Conservation (phyloP, 23 red algal species). For the Gracilaria caudata region DNA sequence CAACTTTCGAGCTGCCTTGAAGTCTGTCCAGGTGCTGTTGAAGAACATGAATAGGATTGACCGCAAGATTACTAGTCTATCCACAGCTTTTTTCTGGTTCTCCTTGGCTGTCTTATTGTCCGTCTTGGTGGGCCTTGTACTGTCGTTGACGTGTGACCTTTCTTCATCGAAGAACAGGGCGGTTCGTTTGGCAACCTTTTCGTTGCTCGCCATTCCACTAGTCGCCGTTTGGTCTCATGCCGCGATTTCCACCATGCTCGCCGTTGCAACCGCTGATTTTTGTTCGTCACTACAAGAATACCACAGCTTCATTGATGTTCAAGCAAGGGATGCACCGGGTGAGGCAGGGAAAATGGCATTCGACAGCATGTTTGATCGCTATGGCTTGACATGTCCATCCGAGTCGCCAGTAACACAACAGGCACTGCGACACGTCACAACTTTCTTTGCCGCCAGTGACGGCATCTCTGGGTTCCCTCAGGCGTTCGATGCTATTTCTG, state of each 20-base stretch:
- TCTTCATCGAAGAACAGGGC: conserved; percentile 24
- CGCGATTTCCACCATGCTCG: conserved; percentile 33
- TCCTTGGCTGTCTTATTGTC: conserved; percentile 20
- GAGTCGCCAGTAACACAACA: conserved; percentile 8
- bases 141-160: conserved; percentile 35
- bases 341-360: not conserved
- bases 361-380: conserved; percentile 38
- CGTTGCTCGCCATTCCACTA: conserved; percentile 27
- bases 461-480: conserved; percentile 10
- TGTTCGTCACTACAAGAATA: conserved; percentile 37
- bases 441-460: conserved; percentile 26
- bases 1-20: not conserved
- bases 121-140: conserved; percentile 23
- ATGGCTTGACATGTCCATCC: conserved; percentile 43
- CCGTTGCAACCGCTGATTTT: conserved; percentile 43
- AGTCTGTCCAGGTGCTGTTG: not conserved
- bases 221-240: conserved; percentile 41
- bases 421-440: conserved; percentile 16
- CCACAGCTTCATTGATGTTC: not conserved
- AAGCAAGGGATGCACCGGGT: not conserved
- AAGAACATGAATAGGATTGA: conserved; percentile 39
- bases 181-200: conserved; percentile 12
- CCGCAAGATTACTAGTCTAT: conserved; percentile 4
- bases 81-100: conserved; percentile 19
- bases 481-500: conserved; percentile 28